Base-by-base conservation (phyloP, 129 eudicot species). In the Artemisia tridentata region DNA sequence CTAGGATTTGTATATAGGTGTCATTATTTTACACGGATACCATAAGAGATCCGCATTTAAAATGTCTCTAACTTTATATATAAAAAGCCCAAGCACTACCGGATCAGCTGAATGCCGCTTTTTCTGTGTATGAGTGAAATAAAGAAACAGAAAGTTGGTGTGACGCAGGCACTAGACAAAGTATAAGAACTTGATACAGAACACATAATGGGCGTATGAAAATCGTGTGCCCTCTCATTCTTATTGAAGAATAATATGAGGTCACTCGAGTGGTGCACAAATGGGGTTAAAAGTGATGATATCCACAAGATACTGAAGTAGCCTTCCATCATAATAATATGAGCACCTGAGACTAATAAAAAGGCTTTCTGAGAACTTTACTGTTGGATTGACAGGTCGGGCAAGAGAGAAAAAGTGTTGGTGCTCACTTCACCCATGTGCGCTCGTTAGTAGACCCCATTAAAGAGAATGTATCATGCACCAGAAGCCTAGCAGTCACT, bases 241-340 rank as follows among this genome's bases (percentile, higher is more conserved):
- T 71, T 63, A 65, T 27, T 49, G 59, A 79, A 61, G 75, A 83
- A 72, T 43, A 67, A 54, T 13, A 50, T 55, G 29, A 71, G 84
- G 87, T 79, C 74, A 72, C 90, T 79, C 79, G 57, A 86, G 88
- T 86, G 93, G 87, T 86, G 90, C 89, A 84, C 63, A 72, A 82
- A 85, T 82, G 72, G 89, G 82, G 82, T 79, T 84, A 84, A 81
- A 83, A 82, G 65, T 65, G 73, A 80, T 69, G 51, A 77, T 73
- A 85, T 43, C 91, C 85, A 85, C 88, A 77, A 80, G 48, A 79
- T 74, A 34, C 75, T 29, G 72, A 73, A 68, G 25, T 64, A 71
- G 55, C 56, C 62, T 74, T 63, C 68, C 51, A 34, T 63, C 68
- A 41, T 63, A 38, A 12, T 38, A 63, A 63, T 63, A 52, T 11